A percentile compares a stretch with the other conserved stretches of the same genome.
These are phyloP conservation scores for Geranium rotundifolium DNA, from an alignment of 345 rosid genomes.

Conservation along the genomic window DNA sequence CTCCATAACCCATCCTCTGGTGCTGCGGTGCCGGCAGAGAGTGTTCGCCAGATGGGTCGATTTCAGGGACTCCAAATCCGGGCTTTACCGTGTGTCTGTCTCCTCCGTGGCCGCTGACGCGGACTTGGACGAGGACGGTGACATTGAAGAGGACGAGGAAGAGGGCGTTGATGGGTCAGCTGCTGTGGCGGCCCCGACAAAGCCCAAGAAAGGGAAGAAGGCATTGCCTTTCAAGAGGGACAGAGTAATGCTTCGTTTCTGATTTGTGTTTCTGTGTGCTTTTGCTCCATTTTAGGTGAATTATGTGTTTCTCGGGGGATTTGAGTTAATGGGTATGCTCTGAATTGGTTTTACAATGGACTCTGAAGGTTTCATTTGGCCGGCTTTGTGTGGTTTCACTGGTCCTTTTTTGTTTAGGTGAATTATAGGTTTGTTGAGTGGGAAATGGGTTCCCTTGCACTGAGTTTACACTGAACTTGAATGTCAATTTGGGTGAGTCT, in stretches of 20 bases:
- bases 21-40: slow-evolving; percentile 15
- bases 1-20: slow-evolving; percentile 24
- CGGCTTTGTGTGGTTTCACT: neutral
- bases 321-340: neutral
- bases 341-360: neutral
- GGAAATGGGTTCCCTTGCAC: slow-evolving; percentile 8
- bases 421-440: neutral
- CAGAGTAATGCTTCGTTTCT: slow-evolving; percentile 36
- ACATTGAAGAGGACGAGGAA: slow-evolving; percentile 21
- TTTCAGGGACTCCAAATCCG: slow-evolving; percentile 1
- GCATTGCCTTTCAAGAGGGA: slow-evolving; percentile 77
- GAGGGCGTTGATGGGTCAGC: slow-evolving; percentile 20
- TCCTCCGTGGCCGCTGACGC: slow-evolving; percentile 45
- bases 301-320: neutral
- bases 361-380: neutral
- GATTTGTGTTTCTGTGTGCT: neutral
- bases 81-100: slow-evolving; percentile 14
- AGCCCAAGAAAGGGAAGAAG: slow-evolving; percentile 87
- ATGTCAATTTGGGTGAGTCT: neutral
- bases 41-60: slow-evolving; percentile 8
- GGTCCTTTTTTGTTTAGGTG: no score
- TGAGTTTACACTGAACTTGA: neutral
- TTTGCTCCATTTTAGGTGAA: neutral
- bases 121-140: slow-evolving; percentile 31
- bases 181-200: slow-evolving; percentile 31